phyloP scores from a whole-genome alignment of 805 yeast genomes.

The Brettanomyces naardenensis region DNA sequence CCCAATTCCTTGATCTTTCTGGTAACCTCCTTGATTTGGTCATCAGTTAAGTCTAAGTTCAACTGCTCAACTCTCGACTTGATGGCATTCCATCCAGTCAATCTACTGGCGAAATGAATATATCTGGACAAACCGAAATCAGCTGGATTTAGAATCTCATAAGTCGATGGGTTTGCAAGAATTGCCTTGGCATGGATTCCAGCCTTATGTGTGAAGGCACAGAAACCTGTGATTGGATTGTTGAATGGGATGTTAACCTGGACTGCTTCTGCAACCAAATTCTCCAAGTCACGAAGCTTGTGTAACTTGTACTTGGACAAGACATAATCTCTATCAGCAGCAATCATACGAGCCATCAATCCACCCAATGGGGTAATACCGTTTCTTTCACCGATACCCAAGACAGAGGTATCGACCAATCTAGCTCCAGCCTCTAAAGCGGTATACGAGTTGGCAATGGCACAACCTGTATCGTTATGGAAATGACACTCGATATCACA shows the following conservation, averaged over 20 bases:
- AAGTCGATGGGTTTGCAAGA: slow-evolving; percentile 97
- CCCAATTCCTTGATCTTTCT: slow-evolving; percentile 89
- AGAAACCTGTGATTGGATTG: slow-evolving; percentile 98
- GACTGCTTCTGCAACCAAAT: slow-evolving; percentile 93
- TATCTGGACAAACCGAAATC: slow-evolving; percentile 95
- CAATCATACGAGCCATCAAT: slow-evolving; percentile 98
- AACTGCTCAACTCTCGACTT: slow-evolving; percentile 96
- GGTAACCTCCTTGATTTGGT: slow-evolving; percentile 92
- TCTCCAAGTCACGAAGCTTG: slow-evolving; percentile 92
- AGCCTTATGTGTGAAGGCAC: slow-evolving; percentile 99
- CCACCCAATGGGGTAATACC: slow-evolving; percentile 98
- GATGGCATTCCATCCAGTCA: slow-evolving; percentile 99
- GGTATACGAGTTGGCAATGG: slow-evolving; percentile 96
- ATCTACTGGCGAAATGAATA: slow-evolving; percentile 95
- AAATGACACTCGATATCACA: slow-evolving; percentile 98
- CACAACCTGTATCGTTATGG: slow-evolving; percentile 99
- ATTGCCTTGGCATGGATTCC: slow-evolving; percentile 99
- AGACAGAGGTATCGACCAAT: slow-evolving; percentile 87
- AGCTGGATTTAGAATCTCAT: slow-evolving; percentile 88
- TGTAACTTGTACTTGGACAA: slow-evolving; percentile 90
- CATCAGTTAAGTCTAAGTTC: slow-evolving; percentile 82
- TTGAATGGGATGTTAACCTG: slow-evolving; percentile 96
- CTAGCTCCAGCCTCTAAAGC: slow-evolving; percentile 97
- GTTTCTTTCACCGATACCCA: slow-evolving; percentile 98
- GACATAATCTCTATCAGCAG: slow-evolving; percentile 95